phyloP scores from a whole-genome alignment of 768 basidiomycete species.

The Mycena kentingensis region DNA sequence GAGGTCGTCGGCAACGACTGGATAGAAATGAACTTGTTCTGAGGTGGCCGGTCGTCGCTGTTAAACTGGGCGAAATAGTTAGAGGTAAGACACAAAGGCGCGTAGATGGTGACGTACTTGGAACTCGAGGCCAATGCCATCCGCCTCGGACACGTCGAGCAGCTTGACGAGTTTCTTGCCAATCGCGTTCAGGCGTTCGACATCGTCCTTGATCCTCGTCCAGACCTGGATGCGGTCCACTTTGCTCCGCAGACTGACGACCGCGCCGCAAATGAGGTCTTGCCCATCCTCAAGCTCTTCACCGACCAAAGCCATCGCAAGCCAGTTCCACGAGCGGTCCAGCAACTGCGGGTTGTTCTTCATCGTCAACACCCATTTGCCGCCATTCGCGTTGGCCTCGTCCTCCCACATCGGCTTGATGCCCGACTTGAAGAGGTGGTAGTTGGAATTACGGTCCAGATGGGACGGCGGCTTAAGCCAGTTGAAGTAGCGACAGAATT shows the following conservation, averaged over 20 bases:
- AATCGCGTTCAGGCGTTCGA: slow-evolving; percentile 80
- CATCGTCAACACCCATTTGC: slow-evolving; percentile 96
- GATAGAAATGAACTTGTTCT: slow-evolving; percentile 82
- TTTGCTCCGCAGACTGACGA: slow-evolving; percentile 84
- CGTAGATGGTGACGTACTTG: slow-evolving; percentile 54
- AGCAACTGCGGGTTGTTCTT: slow-evolving; percentile 76
- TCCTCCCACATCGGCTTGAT: slow-evolving; percentile 99
- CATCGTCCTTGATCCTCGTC: slow-evolving; percentile 84
- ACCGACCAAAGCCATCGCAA: slow-evolving; percentile 90
- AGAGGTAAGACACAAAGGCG: slow-evolving; percentile 4
- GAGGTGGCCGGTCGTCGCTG: slow-evolving; percentile 80
- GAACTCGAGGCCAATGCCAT: slow-evolving; percentile 86
- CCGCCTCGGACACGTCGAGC: slow-evolving; percentile 81
- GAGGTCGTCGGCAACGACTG: slow-evolving; percentile 67
- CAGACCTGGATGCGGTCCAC: slow-evolving; percentile 91
- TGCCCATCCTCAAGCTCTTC: slow-evolving; percentile 73
- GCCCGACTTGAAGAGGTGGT: slow-evolving; percentile 92
- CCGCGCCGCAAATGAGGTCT: slow-evolving; percentile 81
- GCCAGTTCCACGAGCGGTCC: slow-evolving; percentile 88
- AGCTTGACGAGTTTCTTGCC: slow-evolving; percentile 82
- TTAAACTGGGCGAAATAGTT: slow-evolving; percentile 57
- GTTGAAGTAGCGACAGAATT: slow-evolving; percentile 90
- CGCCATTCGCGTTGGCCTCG: slow-evolving; percentile 85
- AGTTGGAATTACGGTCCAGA: slow-evolving; percentile 88
- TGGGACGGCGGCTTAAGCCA: slow-evolving; percentile 91